Percentiles rank a stretch among this genome's conserved stretches.
Conservation (phyloP, 2,329 filamentous ascomycete species). For the Fusarium sp. region DNA sequence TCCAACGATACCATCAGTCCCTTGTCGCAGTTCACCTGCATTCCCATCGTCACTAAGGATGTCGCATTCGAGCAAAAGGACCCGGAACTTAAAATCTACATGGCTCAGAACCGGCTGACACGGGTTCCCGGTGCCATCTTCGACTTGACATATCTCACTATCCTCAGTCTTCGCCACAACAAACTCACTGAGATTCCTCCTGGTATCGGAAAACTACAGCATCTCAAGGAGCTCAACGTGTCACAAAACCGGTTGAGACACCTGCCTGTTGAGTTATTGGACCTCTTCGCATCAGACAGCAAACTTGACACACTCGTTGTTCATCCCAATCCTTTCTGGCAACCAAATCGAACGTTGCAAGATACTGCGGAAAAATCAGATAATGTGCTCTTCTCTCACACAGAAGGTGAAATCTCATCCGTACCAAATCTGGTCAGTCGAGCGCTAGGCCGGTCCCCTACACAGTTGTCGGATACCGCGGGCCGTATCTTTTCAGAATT, state of each 20-base stretch:
- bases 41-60: constrained; percentile 65
- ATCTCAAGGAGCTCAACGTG: constrained; percentile 72
- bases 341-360: constrained; percentile 48
- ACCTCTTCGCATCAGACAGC: constrained; percentile 59
- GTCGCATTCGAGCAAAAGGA: constrained; percentile 70
- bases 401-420: background rate
- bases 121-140: constrained; percentile 70
- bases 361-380: constrained; percentile 11
- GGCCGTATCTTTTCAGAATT: constrained; percentile 49
- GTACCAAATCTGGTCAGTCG: constrained; percentile 41
- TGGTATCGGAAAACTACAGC: constrained; percentile 66
- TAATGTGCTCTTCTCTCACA: constrained; percentile 22
- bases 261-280: constrained; percentile 72
- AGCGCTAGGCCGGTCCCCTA: constrained; percentile 47
- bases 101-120: constrained; percentile 68
- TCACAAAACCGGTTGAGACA: constrained; percentile 70
- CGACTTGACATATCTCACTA: constrained; percentile 68
- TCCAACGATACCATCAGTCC: constrained; percentile 68
- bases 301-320: constrained; percentile 65
- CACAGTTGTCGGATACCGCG: constrained; percentile 48
- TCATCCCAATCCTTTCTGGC: constrained; percentile 72
- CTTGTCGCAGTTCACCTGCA: constrained; percentile 64
- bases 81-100: constrained; percentile 69
- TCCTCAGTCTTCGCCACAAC: constrained; percentile 75
- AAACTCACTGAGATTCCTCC: constrained; percentile 69